Evolutionary conservation across 1,139 yeast genomes (phyloP), one percentile per base, ranked within the genome.

Genomic region (Diutina siamensis): DNA sequence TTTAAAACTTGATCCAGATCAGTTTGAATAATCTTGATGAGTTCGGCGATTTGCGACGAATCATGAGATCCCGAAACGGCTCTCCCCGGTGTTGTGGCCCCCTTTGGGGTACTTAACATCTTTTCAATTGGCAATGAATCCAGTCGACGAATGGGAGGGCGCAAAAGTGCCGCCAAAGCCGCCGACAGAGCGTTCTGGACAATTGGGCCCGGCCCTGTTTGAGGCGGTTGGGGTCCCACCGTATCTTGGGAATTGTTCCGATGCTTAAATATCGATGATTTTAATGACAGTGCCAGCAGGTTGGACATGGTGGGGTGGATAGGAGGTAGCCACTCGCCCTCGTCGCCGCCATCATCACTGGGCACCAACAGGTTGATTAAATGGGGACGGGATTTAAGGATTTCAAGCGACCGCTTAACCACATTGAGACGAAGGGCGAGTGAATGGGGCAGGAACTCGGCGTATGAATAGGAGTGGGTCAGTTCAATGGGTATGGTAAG

Each of bases 401-500:
- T 83, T 57, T 85, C 87, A 45, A 86, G 63, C 7, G 94, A 82
- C 51, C 94, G 65, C 55, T 80, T 83, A 54, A 86, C 66, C 18
- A 85, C 88, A 49, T 81, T 80, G 50, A 86, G 64, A 47, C 95
- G 66, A 46, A 85, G 75, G 0, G 94, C 86, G 48, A 86, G 62
- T 1, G 94, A 82, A 55, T 83, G 83, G 19, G 88, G 92, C 3
- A 94, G 81, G 48, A 84, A 66, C 49, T 83, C 86, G 4, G 94
- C 88, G 59, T 85, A 86, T 0, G 94, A 84, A 57, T 83, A 86
- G 2, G 95, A 83, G 57, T 84, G 92, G 2, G 94, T 76, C 10
- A 94, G 83, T 57, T 83, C 92, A 19, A 80, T 77, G 4, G 94
- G 87, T 57, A 25, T 25, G n/a, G 42, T 15, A 4, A 38, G 42